Conservation (phyloP, 1,139 yeast species). For the Yamadazyma kanchanaburiensis region DNA sequence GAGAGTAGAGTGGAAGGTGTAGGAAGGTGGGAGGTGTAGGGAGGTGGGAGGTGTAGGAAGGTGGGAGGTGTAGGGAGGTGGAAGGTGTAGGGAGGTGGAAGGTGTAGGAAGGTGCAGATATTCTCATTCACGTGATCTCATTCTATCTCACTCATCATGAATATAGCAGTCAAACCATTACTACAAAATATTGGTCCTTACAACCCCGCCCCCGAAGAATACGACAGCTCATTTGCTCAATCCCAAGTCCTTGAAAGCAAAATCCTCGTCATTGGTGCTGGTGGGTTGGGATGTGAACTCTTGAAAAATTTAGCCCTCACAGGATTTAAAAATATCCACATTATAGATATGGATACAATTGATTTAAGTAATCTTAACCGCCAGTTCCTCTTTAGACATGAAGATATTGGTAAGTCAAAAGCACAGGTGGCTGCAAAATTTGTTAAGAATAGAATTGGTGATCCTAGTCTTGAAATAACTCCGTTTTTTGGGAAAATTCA, state of each 20-base stretch:
- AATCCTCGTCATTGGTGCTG: constrained; percentile 78
- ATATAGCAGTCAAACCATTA: constrained; percentile 13
- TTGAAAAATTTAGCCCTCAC: constrained; percentile 76
- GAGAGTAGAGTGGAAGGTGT: too few species aligned
- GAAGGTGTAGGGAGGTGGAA: too few species aligned
- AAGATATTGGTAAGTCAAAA: constrained; percentile 78
- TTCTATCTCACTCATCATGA: constrained; percentile 1
- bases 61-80: too few species aligned
- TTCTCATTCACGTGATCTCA: too few species aligned
- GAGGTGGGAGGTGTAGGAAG: too few species aligned
- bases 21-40: too few species aligned
- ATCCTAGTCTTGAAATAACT: constrained; percentile 43
- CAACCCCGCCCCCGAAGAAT: constrained; percentile 40
- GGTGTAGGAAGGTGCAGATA: too few species aligned
- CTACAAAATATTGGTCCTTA: constrained; percentile 35
- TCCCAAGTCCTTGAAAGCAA: constrained; percentile 26
- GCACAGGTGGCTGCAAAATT: constrained; percentile 75
- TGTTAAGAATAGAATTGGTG: constrained; percentile 46
- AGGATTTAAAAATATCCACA: constrained; percentile 72
- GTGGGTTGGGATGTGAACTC: constrained; percentile 94
- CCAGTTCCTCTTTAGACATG: constrained; percentile 74
- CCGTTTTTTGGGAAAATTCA: constrained; percentile 69
- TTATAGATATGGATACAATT: constrained; percentile 94
- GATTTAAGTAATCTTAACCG: constrained; percentile 87
- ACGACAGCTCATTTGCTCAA: constrained; percentile 21